Percentiles rank a stretch among this genome's conserved stretches.
Conservation (phyloP, 495 filamentous ascomycete species). For the Tuber umbilicatum region DNA sequence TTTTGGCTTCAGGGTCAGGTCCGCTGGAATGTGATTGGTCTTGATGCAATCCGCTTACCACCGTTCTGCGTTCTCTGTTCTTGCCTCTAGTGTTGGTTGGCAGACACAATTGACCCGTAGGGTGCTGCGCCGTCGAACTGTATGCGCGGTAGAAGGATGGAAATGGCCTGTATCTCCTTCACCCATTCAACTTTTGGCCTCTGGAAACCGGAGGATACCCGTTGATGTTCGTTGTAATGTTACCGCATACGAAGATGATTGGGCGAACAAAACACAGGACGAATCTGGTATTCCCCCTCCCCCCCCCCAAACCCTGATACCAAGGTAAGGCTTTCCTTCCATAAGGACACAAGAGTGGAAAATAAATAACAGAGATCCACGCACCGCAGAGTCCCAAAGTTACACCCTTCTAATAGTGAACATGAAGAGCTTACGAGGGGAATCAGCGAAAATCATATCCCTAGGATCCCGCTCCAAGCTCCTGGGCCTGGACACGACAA, state of each 20-base stretch:
- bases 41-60: neutral
- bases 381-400: neutral
- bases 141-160: neutral
- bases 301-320: too few species aligned
- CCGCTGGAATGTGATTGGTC: neutral
- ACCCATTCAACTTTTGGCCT: neutral
- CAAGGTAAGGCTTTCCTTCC: too few species aligned
- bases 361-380: neutral
- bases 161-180: neutral
- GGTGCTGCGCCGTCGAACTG: neutral
- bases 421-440: slow-evolving; percentile 6
- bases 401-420: slow-evolving; percentile 11
- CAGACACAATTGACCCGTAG: too few species aligned
- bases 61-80: neutral
- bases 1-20: neutral
- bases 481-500: neutral
- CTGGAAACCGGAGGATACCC: neutral
- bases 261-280: neutral
- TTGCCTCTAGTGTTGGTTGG: neutral
- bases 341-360: neutral
- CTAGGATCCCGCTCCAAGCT: neutral
- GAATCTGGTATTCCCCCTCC: too few species aligned
- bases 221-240: neutral
- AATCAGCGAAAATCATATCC: neutral
- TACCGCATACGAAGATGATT: neutral